Base-by-base conservation (phyloP, 345 rosid species). In the Erucastrum elatum region DNA sequence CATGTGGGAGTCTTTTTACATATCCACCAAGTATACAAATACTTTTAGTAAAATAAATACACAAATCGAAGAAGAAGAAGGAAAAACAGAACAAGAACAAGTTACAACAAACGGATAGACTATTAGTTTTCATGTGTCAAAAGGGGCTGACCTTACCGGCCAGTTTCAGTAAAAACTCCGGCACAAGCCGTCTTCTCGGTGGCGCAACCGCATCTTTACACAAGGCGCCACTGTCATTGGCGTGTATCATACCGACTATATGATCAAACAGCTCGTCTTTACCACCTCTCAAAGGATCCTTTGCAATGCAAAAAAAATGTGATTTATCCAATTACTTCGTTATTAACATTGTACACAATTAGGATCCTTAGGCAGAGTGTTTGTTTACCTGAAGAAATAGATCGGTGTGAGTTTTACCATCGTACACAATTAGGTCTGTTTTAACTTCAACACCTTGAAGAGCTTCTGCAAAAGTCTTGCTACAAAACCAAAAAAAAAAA, bases 201-300 rank as follows among this genome's bases (percentile, higher is more conserved):
- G 92, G 87, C 4, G 96, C 96, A 81, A 17, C 75, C 2, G 73
- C 84, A 37, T 94, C 94, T 77, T 75, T 86, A 27, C 84, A 82
- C 70, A 85, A 86, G 6, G 92, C 94, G 39, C 91, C 93, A 5
- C 58, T 76, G 72, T 93, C 93, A 65, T 78, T 68, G 0, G 91
- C 86, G 35, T 93, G 96, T 80, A 95, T 86, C 63, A 86, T 75
- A 31, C 88, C 75, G 64, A 95, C 88, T 51, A 93, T 61, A 82
- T 91, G 84, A 63, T 93, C 89, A 33, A 93, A 95, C 64, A 91
- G 69, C 51, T 91, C 89, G 60, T 95, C 98, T 81, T 87, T 79
- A 53, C 99, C 98, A 0, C 99, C 99, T 86, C 99, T 86, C 84
- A 95, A 79, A 7, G 99, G 99, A 87, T 93, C 99, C 99, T 94